Base-by-base conservation (phyloP, 2,329 filamentous ascomycete species). In the Chrysoporthe deuterocubensis region DNA sequence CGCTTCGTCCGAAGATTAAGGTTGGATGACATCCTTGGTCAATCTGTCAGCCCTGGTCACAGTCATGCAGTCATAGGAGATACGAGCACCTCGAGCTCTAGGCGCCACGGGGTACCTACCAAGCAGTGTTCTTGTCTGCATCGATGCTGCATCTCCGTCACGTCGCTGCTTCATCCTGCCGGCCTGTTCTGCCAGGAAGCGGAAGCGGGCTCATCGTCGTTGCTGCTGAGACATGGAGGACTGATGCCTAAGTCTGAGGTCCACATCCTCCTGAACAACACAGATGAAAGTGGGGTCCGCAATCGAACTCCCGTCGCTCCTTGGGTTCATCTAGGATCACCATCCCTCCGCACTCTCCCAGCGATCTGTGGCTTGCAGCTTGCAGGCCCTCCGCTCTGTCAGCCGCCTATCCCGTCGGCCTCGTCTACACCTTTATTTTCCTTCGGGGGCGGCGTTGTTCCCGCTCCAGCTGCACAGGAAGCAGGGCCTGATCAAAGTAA, bases 401-500 rank as follows among this genome's bases (percentile, higher is more conserved):
- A 54, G 13, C 52, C 8, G 16, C 52, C 52, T 37, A 56, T 56
- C 52, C 34, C 52, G 26, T 26, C 52, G 37, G 4, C 52, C 14
- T 11, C 37, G 52, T 37, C 32, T 14, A 57, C 54, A 21, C 54
- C 54, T n/a, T 14, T 40, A 21, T 32, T 32, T n/a, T 21, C n/a
- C 34, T 40, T 32, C 32, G 54, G 54, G 40, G 54, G 54, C 14
- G 34, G 54, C 54, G 34, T 11, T 40, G 54, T 40, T 37, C 54
- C 54, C 54, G 54, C 54, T 40, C 16, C 34, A 57, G 50, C 57
- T 59, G n/a, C 57, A 21, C 18, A 42, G n/a, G 34, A 7, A 44
- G 5, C 57, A 34, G 43, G 21, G 54, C 26, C 42, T 57, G 63
- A 26, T 37, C 43, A 66, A 68, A 57, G 62, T 69, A 67, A 67